A percentile compares a stretch with the other conserved stretches of the same genome.
Conservation (phyloP, 2,329 filamentous ascomycete species). For the Trichoderma lentiforme region DNA sequence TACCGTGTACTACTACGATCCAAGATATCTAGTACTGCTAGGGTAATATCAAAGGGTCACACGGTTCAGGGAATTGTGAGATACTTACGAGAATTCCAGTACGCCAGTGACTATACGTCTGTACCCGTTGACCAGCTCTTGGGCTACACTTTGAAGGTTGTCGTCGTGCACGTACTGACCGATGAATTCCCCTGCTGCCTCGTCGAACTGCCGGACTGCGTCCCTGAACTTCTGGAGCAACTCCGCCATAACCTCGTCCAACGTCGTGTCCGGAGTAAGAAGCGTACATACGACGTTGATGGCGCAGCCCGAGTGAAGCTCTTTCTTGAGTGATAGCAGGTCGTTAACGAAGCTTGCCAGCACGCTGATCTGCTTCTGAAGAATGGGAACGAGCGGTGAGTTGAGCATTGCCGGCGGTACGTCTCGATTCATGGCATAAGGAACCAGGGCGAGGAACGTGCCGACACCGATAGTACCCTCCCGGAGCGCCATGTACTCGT, state of each 20-base stretch:
- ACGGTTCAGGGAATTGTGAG: background rate
- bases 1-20: background rate
- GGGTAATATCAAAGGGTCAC: background rate
- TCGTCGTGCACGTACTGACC: slow-evolving; percentile 16
- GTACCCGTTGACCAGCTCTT: slow-evolving; percentile 31
- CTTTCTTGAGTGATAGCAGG: slow-evolving; percentile 33
- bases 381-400: slow-evolving; percentile 10
- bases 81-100: slow-evolving; percentile 33
- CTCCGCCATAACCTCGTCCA: slow-evolving; percentile 26
- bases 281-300: slow-evolving; percentile 31
- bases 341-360: slow-evolving; percentile 31
- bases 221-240: slow-evolving; percentile 24
- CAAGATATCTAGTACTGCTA: background rate
- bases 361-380: slow-evolving; percentile 28
- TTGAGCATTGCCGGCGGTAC: slow-evolving; percentile 17
- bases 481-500: slow-evolving; percentile 30
- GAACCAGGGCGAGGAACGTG: slow-evolving; percentile 28
- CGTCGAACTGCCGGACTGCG: slow-evolving; percentile 27
- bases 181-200: slow-evolving; percentile 21
- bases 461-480: slow-evolving; percentile 28
- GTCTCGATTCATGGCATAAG: slow-evolving; percentile 23
- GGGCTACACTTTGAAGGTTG: slow-evolving; percentile 17
- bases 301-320: slow-evolving; percentile 27
- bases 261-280: slow-evolving; percentile 22
- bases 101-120: slow-evolving; percentile 31